A percentile compares a stretch with the other conserved stretches of the same genome.
These are phyloP conservation scores for Corchorus capsularis DNA, from an alignment of 345 rosid species.

Conservation along the genomic window DNA sequence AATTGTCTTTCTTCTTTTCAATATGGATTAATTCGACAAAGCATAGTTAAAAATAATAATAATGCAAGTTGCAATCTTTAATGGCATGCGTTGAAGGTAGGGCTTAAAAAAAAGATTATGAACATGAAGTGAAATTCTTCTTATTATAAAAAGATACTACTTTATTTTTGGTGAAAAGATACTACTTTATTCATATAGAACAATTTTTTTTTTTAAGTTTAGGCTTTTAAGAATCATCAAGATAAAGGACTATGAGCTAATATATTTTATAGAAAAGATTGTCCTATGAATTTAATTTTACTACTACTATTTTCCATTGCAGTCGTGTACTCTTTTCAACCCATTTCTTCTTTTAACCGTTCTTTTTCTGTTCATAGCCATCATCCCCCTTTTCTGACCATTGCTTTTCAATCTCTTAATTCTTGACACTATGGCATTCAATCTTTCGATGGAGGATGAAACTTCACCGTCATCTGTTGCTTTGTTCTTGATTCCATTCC, in stretches of 20 bases:
- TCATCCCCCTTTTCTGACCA: slow-evolving; percentile 22
- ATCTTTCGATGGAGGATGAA: background rate
- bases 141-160: too few relatives aligned
- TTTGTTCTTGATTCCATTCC: slow-evolving; percentile 16
- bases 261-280: background rate
- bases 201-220: too few relatives aligned
- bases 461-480: background rate
- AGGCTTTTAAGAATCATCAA: too few relatives aligned
- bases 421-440: background rate
- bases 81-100: too few relatives aligned
- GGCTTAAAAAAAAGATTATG: too few relatives aligned
- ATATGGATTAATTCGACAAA: too few relatives aligned
- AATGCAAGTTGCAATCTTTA: too few relatives aligned
- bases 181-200: too few relatives aligned
- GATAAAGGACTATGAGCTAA: background rate
- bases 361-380: background rate
- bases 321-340: background rate
- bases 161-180: too few relatives aligned
- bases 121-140: too few relatives aligned
- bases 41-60: too few relatives aligned
- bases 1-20: too few relatives aligned
- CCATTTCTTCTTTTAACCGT: slow-evolving; percentile 9
- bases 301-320: background rate
- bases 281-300: background rate
- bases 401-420: slow-evolving; percentile 8